phyloP scores from a whole-genome alignment of 495 filamentous ascomycete genomes.

The Neurospora hispaniola region DNA sequence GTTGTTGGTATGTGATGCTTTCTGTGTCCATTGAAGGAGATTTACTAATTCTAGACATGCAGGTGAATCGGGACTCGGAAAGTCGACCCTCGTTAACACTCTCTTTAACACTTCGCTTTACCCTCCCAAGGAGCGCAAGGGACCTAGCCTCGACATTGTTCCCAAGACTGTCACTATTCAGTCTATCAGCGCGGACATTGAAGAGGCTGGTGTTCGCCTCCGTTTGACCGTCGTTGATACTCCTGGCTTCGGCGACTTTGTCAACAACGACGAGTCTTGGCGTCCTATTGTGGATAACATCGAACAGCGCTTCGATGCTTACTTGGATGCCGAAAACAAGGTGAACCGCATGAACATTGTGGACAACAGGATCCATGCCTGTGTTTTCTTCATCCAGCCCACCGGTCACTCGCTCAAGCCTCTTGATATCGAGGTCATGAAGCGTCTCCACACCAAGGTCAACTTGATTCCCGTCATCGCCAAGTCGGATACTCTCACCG shows the following conservation, averaged over 20 bases:
- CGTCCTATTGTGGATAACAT: slow-evolving; percentile 98
- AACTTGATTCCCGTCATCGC: slow-evolving; percentile 99
- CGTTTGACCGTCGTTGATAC: slow-evolving; percentile 96
- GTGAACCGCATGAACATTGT: slow-evolving; percentile 99
- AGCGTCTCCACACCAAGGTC: slow-evolving; percentile 97
- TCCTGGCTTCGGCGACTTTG: slow-evolving; percentile 96
- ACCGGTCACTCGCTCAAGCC: slow-evolving; percentile 99
- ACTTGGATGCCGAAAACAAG: slow-evolving; percentile 98
- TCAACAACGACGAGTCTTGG: slow-evolving; percentile 99
- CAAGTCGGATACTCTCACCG: slow-evolving; percentile 95
- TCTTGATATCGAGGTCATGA: slow-evolving; percentile 98
- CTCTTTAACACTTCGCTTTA: slow-evolving; percentile 99
- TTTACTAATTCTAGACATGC: slow-evolving; percentile 7
- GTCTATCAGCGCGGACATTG: slow-evolving; percentile 96
- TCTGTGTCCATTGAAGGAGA: not conserved
- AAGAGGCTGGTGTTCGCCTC: slow-evolving; percentile 96
- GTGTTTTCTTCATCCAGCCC: slow-evolving; percentile 98
- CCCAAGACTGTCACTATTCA: slow-evolving; percentile 98
- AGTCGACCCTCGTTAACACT: slow-evolving; percentile 98
- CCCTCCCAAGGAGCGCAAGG: slow-evolving; percentile 95
- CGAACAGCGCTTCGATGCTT: slow-evolving; percentile 95
- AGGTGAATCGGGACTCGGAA: slow-evolving; percentile 99
- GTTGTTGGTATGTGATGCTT: slow-evolving; percentile 70
- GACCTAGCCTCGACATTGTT: slow-evolving; percentile 91
- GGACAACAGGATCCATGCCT: slow-evolving; percentile 96